Percentiles rank a stretch among this genome's conserved stretches.
phyloP scores from a whole-genome alignment of 495 filamentous ascomycete species.

The Hypoxylon trugodes region DNA sequence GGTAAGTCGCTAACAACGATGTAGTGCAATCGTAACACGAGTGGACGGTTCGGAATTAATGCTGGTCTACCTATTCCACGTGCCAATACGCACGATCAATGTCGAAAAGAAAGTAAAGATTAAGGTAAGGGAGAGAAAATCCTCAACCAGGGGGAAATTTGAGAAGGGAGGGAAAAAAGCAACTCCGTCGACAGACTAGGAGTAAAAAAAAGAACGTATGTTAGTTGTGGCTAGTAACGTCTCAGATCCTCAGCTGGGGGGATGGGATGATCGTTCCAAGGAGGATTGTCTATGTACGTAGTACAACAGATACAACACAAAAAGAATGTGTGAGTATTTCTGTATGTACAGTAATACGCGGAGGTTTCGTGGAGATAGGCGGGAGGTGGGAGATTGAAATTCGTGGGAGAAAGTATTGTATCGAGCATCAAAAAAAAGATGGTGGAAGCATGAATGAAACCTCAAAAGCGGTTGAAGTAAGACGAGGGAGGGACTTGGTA shows the following conservation, averaged over 20 bases:
- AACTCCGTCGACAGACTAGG: constrained; percentile 5
- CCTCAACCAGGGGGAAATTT: constrained; percentile 3
- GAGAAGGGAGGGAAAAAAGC: constrained; percentile 7
- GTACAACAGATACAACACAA: constrained; percentile 2
- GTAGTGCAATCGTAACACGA: constrained; percentile 16
- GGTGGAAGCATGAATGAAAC: constrained; percentile 35
- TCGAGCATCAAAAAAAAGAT: constrained; percentile 20
- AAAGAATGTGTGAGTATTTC: neutral
- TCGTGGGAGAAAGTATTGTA: constrained; percentile 18
- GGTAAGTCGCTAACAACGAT: constrained; percentile 9
- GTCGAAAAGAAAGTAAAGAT: constrained; percentile 14
- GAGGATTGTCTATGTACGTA: constrained; percentile 33
- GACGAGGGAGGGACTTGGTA: constrained; percentile 1
- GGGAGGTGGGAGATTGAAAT: neutral
- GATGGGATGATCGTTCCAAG: constrained; percentile 6
- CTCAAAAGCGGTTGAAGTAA: constrained; percentile 30
- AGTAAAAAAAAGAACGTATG: constrained; percentile 25
- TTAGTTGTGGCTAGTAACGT: constrained; percentile 32
- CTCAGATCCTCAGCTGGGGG: constrained; percentile 20
- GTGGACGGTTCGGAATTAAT: constrained; percentile 1
- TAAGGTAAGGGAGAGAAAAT: constrained; percentile 23
- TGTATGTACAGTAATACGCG: constrained; percentile 17
- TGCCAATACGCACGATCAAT: constrained; percentile 15
- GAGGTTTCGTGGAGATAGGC: too few species aligned
- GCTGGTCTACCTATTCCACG: constrained; percentile 27